Evolutionary conservation across 139 green algal species (phyloP), one percentile per base, ranked within the genome.

Genomic region (Micractinium sp.): DNA sequence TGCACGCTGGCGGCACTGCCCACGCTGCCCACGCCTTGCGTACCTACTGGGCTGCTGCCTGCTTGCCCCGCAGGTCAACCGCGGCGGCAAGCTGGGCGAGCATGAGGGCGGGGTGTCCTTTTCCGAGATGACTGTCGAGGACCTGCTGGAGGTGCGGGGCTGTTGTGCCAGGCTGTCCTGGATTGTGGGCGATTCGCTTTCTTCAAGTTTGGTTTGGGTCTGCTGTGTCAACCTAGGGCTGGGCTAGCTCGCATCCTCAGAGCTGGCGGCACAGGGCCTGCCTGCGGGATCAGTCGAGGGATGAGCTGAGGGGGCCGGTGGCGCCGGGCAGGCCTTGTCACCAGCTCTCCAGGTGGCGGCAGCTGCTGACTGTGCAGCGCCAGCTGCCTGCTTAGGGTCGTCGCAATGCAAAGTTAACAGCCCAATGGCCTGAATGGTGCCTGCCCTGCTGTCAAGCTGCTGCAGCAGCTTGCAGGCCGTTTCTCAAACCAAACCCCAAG

Each of bases 111-210:
- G 67, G 20, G 41, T 77, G 23, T 31, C 73, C 41, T 94, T 92
- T 38, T 66, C 66, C 5, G 91, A 95, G 31, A 88, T 88, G n/a
- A 95, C 92, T 18, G 94, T 96, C 1, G 94, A 97, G 74, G 94
- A 96, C 39, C 77, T 97, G 60, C 71, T 97, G 41, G 87, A 91
- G 82, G 89, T 71, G 82, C 7, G 82, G 19, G 1, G 31, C 20
- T 20, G 33, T 15, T 29, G 74, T 80, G 63, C 63, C 20, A 2
- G 63, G 22, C 63, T 29, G 63, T 71, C 14, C 60, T n/a, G n/a
- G n/a, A n/a, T n/a, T n/a, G n/a, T n/a, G n/a, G n/a, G n/a, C n/a
- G n/a, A n/a, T n/a, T n/a, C n/a, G n/a, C n/a, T n/a, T n/a, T n/a
- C n/a, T n/a, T n/a, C n/a, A n/a, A n/a, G 67, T 35, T n/a, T 77